Evolutionary conservation across 2,329 filamentous ascomycete species (phyloP), one percentile per base, ranked within the genome.

Genomic region (Byssothecium circinans): DNA sequence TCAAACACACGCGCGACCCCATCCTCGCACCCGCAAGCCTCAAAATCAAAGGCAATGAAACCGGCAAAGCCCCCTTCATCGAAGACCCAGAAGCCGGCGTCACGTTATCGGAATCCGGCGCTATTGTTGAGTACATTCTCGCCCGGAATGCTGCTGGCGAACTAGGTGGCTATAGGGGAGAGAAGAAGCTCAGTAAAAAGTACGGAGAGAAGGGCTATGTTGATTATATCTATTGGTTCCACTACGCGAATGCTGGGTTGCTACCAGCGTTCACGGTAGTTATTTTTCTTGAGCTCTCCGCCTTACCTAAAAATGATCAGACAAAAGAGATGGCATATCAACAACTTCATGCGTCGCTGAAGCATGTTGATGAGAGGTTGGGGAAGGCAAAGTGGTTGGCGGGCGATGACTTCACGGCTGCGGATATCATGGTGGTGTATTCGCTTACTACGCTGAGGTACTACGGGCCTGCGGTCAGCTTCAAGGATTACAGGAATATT

Each of bases 391-490:
- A 72, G 15, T 87, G 77, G 74, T 67, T 88, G 11, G 82, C 79
- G 0, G 85, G 84, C 2, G 68, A 75, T 0, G 73, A 82, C 41
- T 80, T 88, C 48, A 85, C 81, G 0, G 81, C 74, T 2, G 85
- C 84, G 0, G 85, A 88, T 66, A 73, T 86, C 41, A 85, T 86
- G 81, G 70, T 69, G 8, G 74, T 85, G 0, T 85, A 80, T 52
- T 70, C 74, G 4, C 64, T 87, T n/a, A 85, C 82, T 1, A 86
- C 82, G 1, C 75, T 81, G 71, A 71, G 84, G 15, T 73, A 74
- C 36, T 84, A 79, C 54, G 61, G 61, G 3, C 58, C 58, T 20
- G 32, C 48, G 11, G 38, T 57, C 5, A 53, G 52, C 18, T 55
- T 52, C 40, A 41, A 49, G 29, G 38, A 48, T 2, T 61, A 53